phyloP scores from a whole-genome alignment of 495 filamentous ascomycete species.

The Daldinia caldariorum region DNA sequence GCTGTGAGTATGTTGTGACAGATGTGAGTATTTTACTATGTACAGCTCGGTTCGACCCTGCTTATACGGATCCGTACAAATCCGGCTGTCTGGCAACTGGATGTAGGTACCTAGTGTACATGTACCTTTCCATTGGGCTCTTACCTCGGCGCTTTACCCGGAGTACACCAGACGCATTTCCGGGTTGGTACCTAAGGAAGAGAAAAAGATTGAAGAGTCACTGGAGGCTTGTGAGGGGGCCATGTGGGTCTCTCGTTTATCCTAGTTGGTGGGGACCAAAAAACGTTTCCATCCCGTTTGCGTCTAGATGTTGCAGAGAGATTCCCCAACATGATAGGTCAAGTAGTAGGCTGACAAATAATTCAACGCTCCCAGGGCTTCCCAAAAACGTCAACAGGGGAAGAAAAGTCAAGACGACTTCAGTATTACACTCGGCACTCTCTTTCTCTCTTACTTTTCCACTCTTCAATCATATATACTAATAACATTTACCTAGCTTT shows the following conservation, averaged over 20 bases:
- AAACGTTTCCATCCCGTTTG: constrained; percentile 32
- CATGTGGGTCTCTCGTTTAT: constrained; percentile 21
- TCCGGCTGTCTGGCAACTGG: constrained; percentile 2
- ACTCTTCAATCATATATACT: neutral
- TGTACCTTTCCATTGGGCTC: constrained; percentile 7
- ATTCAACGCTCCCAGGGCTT: neutral
- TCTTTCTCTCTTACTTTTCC: neutral
- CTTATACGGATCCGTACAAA: neutral
- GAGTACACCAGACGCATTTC: constrained; percentile 33
- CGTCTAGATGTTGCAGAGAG: constrained; percentile 6
- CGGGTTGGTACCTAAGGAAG: constrained; percentile 29
- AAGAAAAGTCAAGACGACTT: neutral
- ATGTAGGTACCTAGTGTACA: too few relatives aligned
- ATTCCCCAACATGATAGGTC: neutral
- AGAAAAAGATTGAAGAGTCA: constrained; percentile 34
- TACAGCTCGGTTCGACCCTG: neutral
- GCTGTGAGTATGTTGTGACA: neutral
- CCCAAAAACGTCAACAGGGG: neutral
- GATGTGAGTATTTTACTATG: neutral
- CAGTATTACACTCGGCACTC: neutral
- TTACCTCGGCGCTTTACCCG: constrained; percentile 42
- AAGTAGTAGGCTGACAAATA: constrained; percentile 7
- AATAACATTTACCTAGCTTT: too few relatives aligned
- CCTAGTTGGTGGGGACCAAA: constrained; percentile 26
- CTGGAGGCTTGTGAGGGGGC: constrained; percentile 18